Conservation (phyloP, 176 grass and related monocot species). For the Cocos nucifera region DNA sequence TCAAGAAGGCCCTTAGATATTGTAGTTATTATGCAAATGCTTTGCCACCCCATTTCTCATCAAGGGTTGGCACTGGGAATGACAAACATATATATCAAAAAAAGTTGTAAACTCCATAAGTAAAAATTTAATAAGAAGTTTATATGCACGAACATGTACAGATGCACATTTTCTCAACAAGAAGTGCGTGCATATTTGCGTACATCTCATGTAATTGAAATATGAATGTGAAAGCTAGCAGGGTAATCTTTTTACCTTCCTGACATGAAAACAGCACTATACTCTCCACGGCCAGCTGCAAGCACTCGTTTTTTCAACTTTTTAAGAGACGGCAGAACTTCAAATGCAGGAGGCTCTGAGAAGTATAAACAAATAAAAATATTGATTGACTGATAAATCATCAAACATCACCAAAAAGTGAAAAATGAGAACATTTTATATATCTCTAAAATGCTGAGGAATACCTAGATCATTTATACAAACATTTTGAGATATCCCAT, state of each 20-base stretch:
- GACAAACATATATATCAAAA: no score
- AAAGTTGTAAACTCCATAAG: no score
- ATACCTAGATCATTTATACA: slow-evolving; percentile 95
- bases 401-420: slow-evolving; percentile 11
- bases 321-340: slow-evolving; percentile 75
- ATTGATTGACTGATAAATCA: slow-evolving; percentile 13
- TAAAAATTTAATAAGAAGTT: no score
- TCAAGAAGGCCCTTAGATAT: no score
- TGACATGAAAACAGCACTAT: slow-evolving; percentile 96
- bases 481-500: slow-evolving; percentile 79
- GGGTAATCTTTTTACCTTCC: slow-evolving; percentile 53
- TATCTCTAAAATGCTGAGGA: slow-evolving; percentile 5
- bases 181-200: no score
- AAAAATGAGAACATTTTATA: neutral
- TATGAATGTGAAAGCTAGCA: neutral
- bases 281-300: slow-evolving; percentile 54
- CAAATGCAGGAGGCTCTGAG: slow-evolving; percentile 90
- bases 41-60: no score
- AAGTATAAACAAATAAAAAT: slow-evolving; percentile 1
- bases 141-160: no score
- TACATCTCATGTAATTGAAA: no score
- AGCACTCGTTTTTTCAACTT: slow-evolving; percentile 87
- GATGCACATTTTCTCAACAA: no score
- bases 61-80: no score
- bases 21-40: no score